Conservation (phyloP, 208 protist genomes). For the Leishmania tarentolae region DNA sequence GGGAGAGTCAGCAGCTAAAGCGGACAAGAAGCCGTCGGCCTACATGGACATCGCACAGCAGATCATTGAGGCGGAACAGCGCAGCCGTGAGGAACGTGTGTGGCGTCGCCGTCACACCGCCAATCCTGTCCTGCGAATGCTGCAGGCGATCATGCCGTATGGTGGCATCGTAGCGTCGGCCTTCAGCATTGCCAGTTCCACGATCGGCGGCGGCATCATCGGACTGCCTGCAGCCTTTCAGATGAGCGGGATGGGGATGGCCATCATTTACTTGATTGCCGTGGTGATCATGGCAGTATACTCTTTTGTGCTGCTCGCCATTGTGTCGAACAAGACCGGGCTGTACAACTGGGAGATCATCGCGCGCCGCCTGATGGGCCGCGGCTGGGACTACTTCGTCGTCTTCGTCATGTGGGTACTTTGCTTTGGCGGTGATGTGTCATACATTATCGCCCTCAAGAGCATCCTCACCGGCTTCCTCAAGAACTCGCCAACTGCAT, state of each 20-base stretch:
- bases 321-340: conserved; percentile 45
- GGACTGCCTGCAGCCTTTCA: conserved; percentile 55
- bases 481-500: conserved; percentile 14
- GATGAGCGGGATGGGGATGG: conserved; percentile 55
- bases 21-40: background rate
- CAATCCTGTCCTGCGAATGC: conserved; percentile 34
- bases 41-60: conserved; percentile 22
- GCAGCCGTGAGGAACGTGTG: conserved; percentile 34
- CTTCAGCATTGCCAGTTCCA: conserved; percentile 70
- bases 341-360: conserved; percentile 58
- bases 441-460: conserved; percentile 66
- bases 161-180: conserved; percentile 44
- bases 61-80: conserved; percentile 23
- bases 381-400: conserved; percentile 13
- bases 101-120: conserved; percentile 46
- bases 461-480: conserved; percentile 45
- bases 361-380: conserved; percentile 43
- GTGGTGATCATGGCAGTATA: conserved; percentile 50
- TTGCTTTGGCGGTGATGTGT: conserved; percentile 61
- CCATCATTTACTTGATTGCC: conserved; percentile 32
- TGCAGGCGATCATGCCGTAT: conserved; percentile 54
- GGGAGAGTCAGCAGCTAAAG: conserved; percentile 5
- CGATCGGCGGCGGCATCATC: conserved; percentile 72
- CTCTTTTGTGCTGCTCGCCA: conserved; percentile 62
- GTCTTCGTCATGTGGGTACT: conserved; percentile 60